Conservation (phyloP, 2,329 filamentous ascomycete species). For the Penicillium sp. region DNA sequence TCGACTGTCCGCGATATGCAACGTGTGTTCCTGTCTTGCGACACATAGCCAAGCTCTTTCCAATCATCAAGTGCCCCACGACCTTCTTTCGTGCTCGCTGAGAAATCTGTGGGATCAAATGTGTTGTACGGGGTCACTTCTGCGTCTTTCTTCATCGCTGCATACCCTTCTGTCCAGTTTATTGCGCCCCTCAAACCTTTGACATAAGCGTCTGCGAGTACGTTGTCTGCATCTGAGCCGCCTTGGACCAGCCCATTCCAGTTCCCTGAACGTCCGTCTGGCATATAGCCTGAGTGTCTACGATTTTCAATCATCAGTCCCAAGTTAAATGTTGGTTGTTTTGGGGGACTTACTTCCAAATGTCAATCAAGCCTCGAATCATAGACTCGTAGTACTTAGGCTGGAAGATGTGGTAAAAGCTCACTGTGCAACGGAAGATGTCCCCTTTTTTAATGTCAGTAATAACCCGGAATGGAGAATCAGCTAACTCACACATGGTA, state of each 20-base stretch:
- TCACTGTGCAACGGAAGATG: slow-evolving; percentile 65
- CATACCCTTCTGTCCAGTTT: slow-evolving; percentile 66
- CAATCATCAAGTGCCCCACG: slow-evolving; percentile 70
- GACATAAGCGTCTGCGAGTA: slow-evolving; percentile 71
- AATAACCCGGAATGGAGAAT: neutral
- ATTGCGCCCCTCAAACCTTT: slow-evolving; percentile 66
- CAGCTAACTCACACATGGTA: slow-evolving; percentile 49
- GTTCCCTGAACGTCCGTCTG: slow-evolving; percentile 68
- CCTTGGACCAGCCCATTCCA: slow-evolving; percentile 66
- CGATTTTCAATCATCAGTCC: neutral
- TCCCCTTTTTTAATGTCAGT: slow-evolving; percentile 53
- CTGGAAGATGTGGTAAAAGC: slow-evolving; percentile 67
- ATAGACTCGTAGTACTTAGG: slow-evolving; percentile 65
- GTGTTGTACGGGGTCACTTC: slow-evolving; percentile 66
- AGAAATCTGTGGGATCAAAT: slow-evolving; percentile 53
- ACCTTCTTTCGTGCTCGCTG: slow-evolving; percentile 67
- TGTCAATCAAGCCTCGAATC: slow-evolving; percentile 67
- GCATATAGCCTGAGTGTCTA: slow-evolving; percentile 58
- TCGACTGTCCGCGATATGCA: slow-evolving; percentile 68
- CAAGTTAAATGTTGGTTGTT: neutral
- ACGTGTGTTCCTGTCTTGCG: slow-evolving; percentile 56
- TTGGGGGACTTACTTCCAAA: slow-evolving; percentile 57
- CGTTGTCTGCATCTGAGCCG: slow-evolving; percentile 70
- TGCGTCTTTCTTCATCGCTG: slow-evolving; percentile 67
- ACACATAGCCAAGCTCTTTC: slow-evolving; percentile 66